A percentile compares a stretch with the other conserved stretches of the same genome.
phyloP scores from a whole-genome alignment of 1,284 basidiomycete species.

The Apiotrichum laibachii region DNA sequence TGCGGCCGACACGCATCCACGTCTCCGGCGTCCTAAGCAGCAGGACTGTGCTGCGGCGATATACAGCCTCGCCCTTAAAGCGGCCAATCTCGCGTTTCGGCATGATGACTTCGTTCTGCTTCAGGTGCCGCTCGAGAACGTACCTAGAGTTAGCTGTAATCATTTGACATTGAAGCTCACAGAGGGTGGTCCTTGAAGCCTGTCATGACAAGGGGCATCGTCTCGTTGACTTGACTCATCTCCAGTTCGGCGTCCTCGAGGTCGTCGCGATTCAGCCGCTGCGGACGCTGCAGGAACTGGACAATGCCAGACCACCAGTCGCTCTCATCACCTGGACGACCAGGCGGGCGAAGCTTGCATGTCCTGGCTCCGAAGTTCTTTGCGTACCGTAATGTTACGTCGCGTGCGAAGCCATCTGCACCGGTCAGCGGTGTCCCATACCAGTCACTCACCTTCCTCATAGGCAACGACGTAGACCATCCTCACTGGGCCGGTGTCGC shows the following conservation, averaged over 20 bases:
- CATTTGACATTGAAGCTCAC: constrained; percentile 54
- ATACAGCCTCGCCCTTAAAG: constrained; percentile 93
- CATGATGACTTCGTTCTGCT: constrained; percentile 80
- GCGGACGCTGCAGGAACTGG: constrained; percentile 64
- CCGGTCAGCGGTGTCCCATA: constrained; percentile 33
- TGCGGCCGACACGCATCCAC: constrained; percentile 86
- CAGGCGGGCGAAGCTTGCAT: constrained; percentile 71
- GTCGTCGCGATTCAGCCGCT: constrained; percentile 82
- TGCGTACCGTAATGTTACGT: constrained; percentile 62
- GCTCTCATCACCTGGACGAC: constrained; percentile 57
- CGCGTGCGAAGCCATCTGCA: constrained; percentile 56
- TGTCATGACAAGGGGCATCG: constrained; percentile 86
- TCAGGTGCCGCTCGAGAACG: constrained; percentile 82
- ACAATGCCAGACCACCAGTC: constrained; percentile 84
- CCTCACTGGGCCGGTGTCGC: constrained; percentile 65
- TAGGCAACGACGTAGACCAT: constrained; percentile 91
- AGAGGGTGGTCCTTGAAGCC: constrained; percentile 97
- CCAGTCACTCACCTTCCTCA: constrained; percentile 71
- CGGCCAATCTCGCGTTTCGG: constrained; percentile 83
- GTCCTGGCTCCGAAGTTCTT: constrained; percentile 79
- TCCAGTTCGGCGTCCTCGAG: constrained; percentile 91
- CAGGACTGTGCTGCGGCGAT: constrained; percentile 76
- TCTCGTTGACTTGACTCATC: constrained; percentile 71
- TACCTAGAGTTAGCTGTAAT: constrained; percentile 59
- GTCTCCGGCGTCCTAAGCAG: constrained; percentile 85